phyloP scores from a whole-genome alignment of 805 yeast species.

The Candida sonorensis region DNA sequence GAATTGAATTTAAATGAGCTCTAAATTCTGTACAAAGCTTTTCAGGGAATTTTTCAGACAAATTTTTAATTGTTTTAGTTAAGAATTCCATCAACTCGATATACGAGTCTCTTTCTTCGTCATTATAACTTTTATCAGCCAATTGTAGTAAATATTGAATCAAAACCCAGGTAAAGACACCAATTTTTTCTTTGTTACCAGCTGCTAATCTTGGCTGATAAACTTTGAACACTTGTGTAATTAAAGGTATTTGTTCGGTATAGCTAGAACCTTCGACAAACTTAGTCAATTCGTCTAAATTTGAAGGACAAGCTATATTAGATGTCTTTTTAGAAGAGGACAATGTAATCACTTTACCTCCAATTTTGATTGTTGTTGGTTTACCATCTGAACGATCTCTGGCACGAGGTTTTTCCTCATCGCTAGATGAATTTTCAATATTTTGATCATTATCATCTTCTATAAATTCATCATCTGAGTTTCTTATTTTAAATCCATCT shows the following conservation, averaged over 20 bases:
- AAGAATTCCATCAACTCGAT: slow-evolving; percentile 29
- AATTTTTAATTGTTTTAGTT: slow-evolving; percentile 40
- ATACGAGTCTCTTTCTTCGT: slow-evolving; percentile 21
- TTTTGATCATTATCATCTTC: slow-evolving; percentile 28
- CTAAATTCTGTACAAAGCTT: slow-evolving; percentile 59
- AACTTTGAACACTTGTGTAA: slow-evolving; percentile 48
- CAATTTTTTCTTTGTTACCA: slow-evolving; percentile 76
- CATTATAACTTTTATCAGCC: slow-evolving; percentile 29
- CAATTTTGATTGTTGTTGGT: slow-evolving; percentile 26
- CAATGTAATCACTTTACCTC: slow-evolving; percentile 24
- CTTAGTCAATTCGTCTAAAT: slow-evolving; percentile 35
- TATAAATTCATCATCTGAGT: slow-evolving; percentile 34
- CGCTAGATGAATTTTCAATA: slow-evolving; percentile 27
- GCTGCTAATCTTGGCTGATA: slow-evolving; percentile 73
- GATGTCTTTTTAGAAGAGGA: slow-evolving; percentile 9
- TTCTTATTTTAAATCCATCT: slow-evolving; percentile 36
- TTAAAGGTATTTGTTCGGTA: slow-evolving; percentile 37
- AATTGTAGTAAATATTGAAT: slow-evolving; percentile 54
- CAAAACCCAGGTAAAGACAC: slow-evolving; percentile 53
- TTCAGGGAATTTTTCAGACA: slow-evolving; percentile 62
- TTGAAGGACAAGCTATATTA: slow-evolving; percentile 39
- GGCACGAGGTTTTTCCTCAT: slow-evolving; percentile 12
- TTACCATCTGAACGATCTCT: slow-evolving; percentile 3
- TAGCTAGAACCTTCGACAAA: slow-evolving; percentile 28
- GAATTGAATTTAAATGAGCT: slow-evolving; percentile 47